phyloP scores from a whole-genome alignment of 306 rosid genomes.

The Trifolium subterraneum region DNA sequence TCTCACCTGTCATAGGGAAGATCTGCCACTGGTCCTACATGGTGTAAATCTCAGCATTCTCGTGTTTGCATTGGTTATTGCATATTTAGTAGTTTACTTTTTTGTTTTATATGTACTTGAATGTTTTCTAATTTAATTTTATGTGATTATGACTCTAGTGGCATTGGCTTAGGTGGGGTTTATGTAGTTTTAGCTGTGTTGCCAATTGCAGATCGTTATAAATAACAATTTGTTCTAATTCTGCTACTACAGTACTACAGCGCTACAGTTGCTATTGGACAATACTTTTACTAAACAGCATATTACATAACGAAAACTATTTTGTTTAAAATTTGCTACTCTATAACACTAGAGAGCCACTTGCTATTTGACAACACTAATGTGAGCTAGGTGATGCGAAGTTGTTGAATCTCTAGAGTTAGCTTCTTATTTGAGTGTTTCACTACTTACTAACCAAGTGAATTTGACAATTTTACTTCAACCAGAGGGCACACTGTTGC shows the following conservation, averaged over 20 bases:
- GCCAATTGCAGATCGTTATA: background rate
- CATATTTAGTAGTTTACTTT: background rate
- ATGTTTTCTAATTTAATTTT: slow-evolving; percentile 10
- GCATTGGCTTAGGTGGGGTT: slow-evolving; percentile 16
- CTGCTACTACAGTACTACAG: background rate
- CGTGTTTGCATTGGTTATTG: slow-evolving; percentile 18
- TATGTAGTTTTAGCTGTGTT: slow-evolving; percentile 7
- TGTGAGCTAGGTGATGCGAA: background rate
- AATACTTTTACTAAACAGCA: background rate
- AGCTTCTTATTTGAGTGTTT: slow-evolving; percentile 23
- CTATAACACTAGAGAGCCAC: background rate
- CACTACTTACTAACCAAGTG: slow-evolving; percentile 10
- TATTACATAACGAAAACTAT: background rate
- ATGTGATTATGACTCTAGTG: slow-evolving; percentile 10
- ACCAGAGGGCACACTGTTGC: slow-evolving; percentile 18
- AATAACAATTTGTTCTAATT: background rate
- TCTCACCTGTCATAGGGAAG: background rate
- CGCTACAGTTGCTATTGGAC: background rate
- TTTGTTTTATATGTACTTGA: background rate
- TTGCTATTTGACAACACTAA: background rate
- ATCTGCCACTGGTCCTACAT: background rate
- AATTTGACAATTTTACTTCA: slow-evolving; percentile 22
- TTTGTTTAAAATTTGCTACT: background rate
- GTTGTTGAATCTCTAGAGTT: background rate
- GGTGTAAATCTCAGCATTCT: background rate